Base-by-base conservation (phyloP, 257 asterid species). In the Jacaranda copaia region DNA sequence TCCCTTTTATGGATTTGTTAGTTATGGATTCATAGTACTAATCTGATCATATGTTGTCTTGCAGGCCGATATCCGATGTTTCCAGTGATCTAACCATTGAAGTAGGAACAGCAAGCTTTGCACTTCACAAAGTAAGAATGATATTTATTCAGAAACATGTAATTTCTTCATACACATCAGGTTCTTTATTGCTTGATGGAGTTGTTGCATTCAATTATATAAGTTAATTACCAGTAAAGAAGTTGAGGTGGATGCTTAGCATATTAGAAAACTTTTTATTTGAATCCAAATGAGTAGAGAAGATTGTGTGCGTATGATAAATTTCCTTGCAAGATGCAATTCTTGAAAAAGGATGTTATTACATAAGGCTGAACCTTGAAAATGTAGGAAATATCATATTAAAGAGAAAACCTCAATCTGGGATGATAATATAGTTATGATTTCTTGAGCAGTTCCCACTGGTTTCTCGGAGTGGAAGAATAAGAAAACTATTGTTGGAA, bases 31-130 rank as follows among this genome's bases (percentile, higher is more conserved):
- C 14, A 5, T 19, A 48, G 16, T 70, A 10, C 55, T 12, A 52
- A 53, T 76, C 55, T 74, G 68, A 68, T 42, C 42, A 15, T 13
- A 1, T 58, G 75, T 61, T n/a, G 8, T 25, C 53, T 80, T 87
- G 82, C 96, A 95, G 99, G 99, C 97, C 99, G 5, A 88, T 91
- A 80, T 95, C 99, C 35, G 98, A 95, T 72, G 98, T 93, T 81
- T 90, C 99, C 10, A 95, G 99, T 74, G 99, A 95, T 84, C 97
- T 95, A 11, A 84, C 96, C 63, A 83, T 95, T 72, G 99, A 95
- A 72, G 91, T 93, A 10, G 96, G 98, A 53, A 75, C 91, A 59
- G 82, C 93, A 67, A 87, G 87, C 63, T 95, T 91, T 78, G 87
- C 96, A 7, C 98, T 95, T 79, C 98, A 95, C 85, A 95, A 90